Conservation (phyloP, 129 eudicot genomes). For the Tagetes patula region DNA sequence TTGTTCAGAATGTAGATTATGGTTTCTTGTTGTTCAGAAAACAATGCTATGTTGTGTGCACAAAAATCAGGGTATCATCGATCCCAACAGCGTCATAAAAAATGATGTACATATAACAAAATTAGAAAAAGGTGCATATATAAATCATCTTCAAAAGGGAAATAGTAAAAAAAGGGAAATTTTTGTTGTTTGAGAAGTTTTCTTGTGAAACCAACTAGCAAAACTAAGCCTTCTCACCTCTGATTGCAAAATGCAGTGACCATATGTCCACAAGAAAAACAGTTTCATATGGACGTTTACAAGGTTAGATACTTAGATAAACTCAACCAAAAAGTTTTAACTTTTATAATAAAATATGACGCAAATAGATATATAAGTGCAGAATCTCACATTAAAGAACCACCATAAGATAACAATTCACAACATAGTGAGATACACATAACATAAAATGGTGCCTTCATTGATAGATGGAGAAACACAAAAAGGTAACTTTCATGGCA, state of each 20-base stretch:
- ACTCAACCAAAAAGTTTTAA: background rate
- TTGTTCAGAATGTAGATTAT: conserved; percentile 5
- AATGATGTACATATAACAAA: background rate
- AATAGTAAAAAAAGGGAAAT: background rate
- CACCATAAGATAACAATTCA: background rate
- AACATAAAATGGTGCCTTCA: background rate
- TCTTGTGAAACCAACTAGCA: conserved; percentile 3
- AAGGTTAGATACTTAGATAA: background rate
- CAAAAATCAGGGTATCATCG: conserved; percentile 1
- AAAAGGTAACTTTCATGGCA: background rate
- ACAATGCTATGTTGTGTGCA: conserved; percentile 7
- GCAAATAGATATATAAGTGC: background rate
- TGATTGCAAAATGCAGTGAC: background rate
- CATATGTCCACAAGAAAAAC: background rate
- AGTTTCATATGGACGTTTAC: background rate
- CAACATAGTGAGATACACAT: background rate
- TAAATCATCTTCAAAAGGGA: background rate
- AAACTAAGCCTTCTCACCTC: conserved; percentile 10
- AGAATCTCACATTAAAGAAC: background rate
- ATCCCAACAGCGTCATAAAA: conserved; percentile 2
- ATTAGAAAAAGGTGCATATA: background rate
- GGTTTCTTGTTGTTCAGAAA: conserved; percentile 7
- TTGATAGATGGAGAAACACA: background rate
- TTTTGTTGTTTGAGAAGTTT: conserved; percentile 16
- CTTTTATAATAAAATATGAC: conserved; percentile 1